Conservation (phyloP, 2,329 filamentous ascomycete genomes). For the Rhinocladiella similis region DNA sequence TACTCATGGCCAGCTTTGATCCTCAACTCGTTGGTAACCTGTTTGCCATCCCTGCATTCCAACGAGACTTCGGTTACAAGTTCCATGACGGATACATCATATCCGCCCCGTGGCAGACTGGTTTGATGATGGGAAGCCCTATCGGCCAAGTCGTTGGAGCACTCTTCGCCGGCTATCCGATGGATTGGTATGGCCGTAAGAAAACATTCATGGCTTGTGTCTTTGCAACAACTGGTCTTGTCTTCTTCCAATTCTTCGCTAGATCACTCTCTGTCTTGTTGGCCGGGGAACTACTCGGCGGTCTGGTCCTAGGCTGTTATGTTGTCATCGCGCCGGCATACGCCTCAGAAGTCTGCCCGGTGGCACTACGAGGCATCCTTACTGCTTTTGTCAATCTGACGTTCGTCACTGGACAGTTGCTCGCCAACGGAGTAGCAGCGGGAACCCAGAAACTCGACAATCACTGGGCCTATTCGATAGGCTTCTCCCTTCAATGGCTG, state of each 20-base stretch:
- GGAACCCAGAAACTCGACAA: conserved; percentile 34
- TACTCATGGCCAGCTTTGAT: conserved; percentile 31
- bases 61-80: conserved; percentile 55
- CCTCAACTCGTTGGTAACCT: conserved; percentile 40
- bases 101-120: conserved; percentile 63
- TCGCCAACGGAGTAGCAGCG: conserved; percentile 37
- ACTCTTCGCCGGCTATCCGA: conserved; percentile 38
- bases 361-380: conserved; percentile 49
- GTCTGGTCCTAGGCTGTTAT: conserved; percentile 51
- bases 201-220: conserved; percentile 27
- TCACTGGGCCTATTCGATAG: conserved; percentile 46
- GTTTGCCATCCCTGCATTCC: conserved; percentile 60
- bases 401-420: conserved; percentile 42
- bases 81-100: conserved; percentile 44
- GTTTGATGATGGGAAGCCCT: conserved; percentile 54
- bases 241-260: conserved; percentile 35
- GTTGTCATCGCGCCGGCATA: conserved; percentile 51
- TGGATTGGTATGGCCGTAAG: conserved; percentile 40
- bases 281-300: conserved; percentile 48
- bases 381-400: conserved; percentile 54
- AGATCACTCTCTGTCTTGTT: conserved; percentile 41
- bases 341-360: conserved; percentile 43
- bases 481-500: conserved; percentile 48
- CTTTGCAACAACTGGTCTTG: conserved; percentile 23
- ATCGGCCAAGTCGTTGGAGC: conserved; percentile 49